Evolutionary conservation across 441 rosid genomes (phyloP), one percentile per base, ranked within the genome.

Genomic region (Pelargonium australe): DNA sequence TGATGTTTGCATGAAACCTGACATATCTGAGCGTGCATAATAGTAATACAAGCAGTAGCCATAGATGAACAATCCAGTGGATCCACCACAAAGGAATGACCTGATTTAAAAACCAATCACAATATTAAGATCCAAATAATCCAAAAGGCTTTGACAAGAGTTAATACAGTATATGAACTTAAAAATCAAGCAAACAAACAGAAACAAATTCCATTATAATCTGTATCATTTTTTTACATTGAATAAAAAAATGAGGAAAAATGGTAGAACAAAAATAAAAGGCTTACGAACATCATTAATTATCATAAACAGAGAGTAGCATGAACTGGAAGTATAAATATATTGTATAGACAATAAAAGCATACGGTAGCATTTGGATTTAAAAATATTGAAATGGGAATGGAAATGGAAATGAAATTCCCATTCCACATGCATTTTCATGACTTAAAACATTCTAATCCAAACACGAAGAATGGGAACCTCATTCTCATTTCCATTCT

Each of bases 1-100:
- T 5, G 87, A 81, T 20, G 85, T 83, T 71, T 84, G 87, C 87
- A 84, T 79, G 75, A 84, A 84, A 47, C 87, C 87, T 0, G 87
- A 81, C 87, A 84, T 84, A 55, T 81, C 85, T 1, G 87, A 84
- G 4, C 85, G 71, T 6, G 85, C 85, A 62, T 75, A 67, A 75
- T 84, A 81, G 79, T 83, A 83, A 69, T 83, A 83, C 74, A 81
- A 74, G 80, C 85, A 81, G 63, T 83, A 82, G 13, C 76, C 83
- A 23, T 78, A 83, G 61, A 83, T 80, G 58, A 83, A 83, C 65
- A 80, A 17, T 1, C 82, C 85, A 2, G 87, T 83, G 65, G 85
- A 83, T 69, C 87, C 87, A 49, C 87, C 85, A 1, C 83, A 81
- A 34, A 83, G 80, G 67, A 81, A 83, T 47, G 87, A 83, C 76